A percentile compares a stretch with the other conserved stretches of the same genome.
Evolutionary conservation across 1,139 yeast species (phyloP).

Genomic region (Suhomyces yuchorum): DNA sequence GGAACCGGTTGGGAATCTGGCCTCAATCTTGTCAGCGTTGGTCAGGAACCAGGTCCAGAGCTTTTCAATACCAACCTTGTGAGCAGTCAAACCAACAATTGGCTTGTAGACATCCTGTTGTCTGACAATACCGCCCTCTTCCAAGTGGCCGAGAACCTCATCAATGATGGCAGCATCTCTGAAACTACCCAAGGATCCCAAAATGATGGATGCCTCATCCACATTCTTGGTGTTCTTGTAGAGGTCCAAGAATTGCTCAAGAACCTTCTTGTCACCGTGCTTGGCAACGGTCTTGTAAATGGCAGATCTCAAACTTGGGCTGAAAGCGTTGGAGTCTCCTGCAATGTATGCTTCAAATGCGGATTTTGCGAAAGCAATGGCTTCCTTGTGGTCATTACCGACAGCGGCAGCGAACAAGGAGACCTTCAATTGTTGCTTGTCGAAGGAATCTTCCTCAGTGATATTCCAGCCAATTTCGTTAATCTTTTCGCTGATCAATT

Average conservation of each 20-base stretch:
- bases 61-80: conserved; percentile 62
- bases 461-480: conserved; percentile 72
- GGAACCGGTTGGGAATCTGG: conserved; percentile 77
- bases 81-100: conserved; percentile 67
- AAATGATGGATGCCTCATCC: conserved; percentile 77
- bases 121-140: conserved; percentile 70
- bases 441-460: conserved; percentile 60
- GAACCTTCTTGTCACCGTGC: conserved; percentile 63
- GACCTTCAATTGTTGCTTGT: conserved; percentile 75
- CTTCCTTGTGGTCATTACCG: conserved; percentile 56
- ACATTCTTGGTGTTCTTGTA: conserved; percentile 66
- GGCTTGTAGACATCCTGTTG: conserved; percentile 83
- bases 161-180: conserved; percentile 57
- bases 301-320: conserved; percentile 77
- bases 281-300: conserved; percentile 71
- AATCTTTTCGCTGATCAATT: conserved; percentile 61
- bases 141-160: conserved; percentile 60
- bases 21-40: conserved; percentile 71
- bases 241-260: conserved; percentile 62
- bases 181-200: conserved; percentile 74
- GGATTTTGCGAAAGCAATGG: conserved; percentile 53
- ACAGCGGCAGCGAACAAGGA: conserved; percentile 72
- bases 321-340: conserved; percentile 67
- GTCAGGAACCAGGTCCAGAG: conserved; percentile 75
- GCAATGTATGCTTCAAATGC: conserved; percentile 60